A percentile compares a stretch with the other conserved stretches of the same genome.
These are phyloP conservation scores for Stellera chamaejasme DNA, from an alignment of 345 rosid species.

Conservation along the genomic window DNA sequence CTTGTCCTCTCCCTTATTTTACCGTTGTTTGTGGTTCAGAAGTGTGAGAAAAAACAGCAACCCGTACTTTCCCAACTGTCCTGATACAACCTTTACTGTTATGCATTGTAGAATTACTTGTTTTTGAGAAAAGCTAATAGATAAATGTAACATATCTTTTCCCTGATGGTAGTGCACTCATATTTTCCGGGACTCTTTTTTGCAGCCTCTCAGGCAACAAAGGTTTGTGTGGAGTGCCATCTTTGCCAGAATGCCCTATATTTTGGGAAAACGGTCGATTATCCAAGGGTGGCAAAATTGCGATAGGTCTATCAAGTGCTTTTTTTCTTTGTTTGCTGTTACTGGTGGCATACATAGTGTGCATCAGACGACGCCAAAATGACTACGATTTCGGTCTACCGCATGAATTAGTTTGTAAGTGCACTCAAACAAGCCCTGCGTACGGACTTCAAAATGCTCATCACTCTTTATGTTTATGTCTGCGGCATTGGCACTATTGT, in stretches of 20 bases:
- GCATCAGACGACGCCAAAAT: slow-evolving; percentile 56
- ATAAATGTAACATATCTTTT: too few relatives aligned
- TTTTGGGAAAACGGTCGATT: slow-evolving; percentile 84
- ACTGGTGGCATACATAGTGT: slow-evolving; percentile 43
- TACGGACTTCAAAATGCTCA: too few relatives aligned
- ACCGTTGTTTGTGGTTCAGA: too few relatives aligned
- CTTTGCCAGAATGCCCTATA: slow-evolving; percentile 64
- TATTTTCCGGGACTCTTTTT: not conserved
- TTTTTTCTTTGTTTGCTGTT: slow-evolving; percentile 32
- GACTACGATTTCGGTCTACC: slow-evolving; percentile 91
- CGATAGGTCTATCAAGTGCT: slow-evolving; percentile 50
- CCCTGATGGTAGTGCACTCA: too few relatives aligned
- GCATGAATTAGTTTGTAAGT: slow-evolving; percentile 90
- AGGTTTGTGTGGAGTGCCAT: slow-evolving; percentile 81
- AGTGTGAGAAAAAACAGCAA: too few relatives aligned
- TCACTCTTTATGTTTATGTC: too few relatives aligned
- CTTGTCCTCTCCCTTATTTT: too few relatives aligned
- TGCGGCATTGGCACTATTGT: too few relatives aligned
- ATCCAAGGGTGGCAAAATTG: slow-evolving; percentile 78
- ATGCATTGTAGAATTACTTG: too few relatives aligned
- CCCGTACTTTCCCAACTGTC: too few relatives aligned
- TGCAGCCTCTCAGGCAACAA: slow-evolving; percentile 90
- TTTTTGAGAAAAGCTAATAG: too few relatives aligned
- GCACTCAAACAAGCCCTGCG: not conserved
- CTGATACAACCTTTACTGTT: too few relatives aligned